Evolutionary conservation across 805 yeast species (phyloP).

Genomic region (Priceomyces carsonii): DNA sequence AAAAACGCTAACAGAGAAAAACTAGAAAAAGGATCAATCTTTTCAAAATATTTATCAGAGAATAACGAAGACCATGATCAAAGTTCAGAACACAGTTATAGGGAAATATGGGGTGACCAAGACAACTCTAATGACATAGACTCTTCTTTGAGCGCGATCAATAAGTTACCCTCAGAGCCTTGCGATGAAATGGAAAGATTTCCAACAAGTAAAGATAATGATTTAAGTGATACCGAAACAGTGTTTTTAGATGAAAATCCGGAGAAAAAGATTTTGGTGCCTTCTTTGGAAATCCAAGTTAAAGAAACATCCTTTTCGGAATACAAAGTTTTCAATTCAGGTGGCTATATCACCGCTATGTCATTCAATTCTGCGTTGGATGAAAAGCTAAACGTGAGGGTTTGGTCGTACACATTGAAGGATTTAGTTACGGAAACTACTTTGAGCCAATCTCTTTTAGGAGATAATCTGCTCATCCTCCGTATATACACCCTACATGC

Average conservation of each 20-base stretch:
- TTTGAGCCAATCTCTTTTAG: too few relatives aligned
- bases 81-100: neutral
- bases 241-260: slow-evolving; percentile 22
- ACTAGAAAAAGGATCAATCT: slow-evolving; percentile 1
- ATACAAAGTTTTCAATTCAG: slow-evolving; percentile 14
- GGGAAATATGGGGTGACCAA: too few relatives aligned
- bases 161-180: neutral
- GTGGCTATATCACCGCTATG: neutral
- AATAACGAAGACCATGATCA: slow-evolving; percentile 2
- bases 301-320: slow-evolving; percentile 9
- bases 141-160: neutral
- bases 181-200: slow-evolving; percentile 7
- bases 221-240: slow-evolving; percentile 32
- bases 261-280: slow-evolving; percentile 5
- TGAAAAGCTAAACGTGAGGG: neutral
- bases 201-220: slow-evolving; percentile 1
- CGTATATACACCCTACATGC: slow-evolving; percentile 10
- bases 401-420: slow-evolving; percentile 1
- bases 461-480: slow-evolving; percentile 5
- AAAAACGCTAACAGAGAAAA: neutral
- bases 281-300: slow-evolving; percentile 1
- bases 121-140: neutral
- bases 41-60: slow-evolving; percentile 9
- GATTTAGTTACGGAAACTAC: too few relatives aligned
- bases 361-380: neutral